Conservation (phyloP, 2,329 filamentous ascomycete genomes). For the Cucurbitaria berberidis region DNA sequence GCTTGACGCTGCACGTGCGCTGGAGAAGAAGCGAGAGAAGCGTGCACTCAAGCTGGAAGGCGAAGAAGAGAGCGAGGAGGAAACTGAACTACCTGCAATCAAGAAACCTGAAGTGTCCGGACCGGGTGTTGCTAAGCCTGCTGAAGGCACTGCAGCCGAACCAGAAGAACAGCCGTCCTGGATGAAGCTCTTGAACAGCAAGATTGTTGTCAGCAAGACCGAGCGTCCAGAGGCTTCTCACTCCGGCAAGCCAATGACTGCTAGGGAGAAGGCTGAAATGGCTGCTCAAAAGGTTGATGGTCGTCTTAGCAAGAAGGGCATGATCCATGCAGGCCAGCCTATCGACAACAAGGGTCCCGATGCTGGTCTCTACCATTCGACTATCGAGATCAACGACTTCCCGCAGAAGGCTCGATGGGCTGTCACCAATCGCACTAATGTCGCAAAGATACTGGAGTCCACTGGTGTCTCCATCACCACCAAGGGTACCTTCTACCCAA, state of each 20-base stretch:
- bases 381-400: constrained; percentile 98
- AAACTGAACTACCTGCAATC: constrained; percentile 61
- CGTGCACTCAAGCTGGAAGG: constrained; percentile 83
- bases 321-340: constrained; percentile 88
- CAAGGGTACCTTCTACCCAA: constrained; percentile 87
- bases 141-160: constrained; percentile 18
- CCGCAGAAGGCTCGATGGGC: constrained; percentile 98
- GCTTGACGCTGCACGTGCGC: constrained; percentile 88
- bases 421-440: constrained; percentile 97
- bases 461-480: constrained; percentile 97
- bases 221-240: constrained; percentile 59
- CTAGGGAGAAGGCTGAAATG: constrained; percentile 82
- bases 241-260: constrained; percentile 63
- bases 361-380: constrained; percentile 94
- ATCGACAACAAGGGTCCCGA: constrained; percentile 99
- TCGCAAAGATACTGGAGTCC: constrained; percentile 94
- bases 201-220: constrained; percentile 75
- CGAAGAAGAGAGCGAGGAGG: constrained; percentile 86
- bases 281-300: constrained; percentile 90
- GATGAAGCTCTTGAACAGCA: constrained; percentile 61
- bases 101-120: constrained; percentile 61
- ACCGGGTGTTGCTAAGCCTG: constrained; percentile 44
- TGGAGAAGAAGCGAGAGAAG: constrained; percentile 78
- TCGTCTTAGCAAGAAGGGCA: constrained; percentile 85
- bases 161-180: constrained; percentile 34